phyloP scores from a whole-genome alignment of 768 basidiomycete genomes.

The Rhizopogon salebrosus region DNA sequence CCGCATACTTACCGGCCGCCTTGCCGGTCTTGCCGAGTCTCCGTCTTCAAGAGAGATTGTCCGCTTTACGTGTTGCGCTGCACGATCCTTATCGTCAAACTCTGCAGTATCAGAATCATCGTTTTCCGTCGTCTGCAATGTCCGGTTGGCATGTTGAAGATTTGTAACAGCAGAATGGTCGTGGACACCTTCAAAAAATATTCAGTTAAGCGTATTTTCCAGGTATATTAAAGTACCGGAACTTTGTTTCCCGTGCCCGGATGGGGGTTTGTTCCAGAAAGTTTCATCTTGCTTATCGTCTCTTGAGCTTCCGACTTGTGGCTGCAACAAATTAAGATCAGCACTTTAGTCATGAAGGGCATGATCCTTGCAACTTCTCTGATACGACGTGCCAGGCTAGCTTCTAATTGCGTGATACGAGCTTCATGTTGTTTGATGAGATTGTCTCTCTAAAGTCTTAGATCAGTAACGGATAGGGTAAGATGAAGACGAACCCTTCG shows the following conservation, averaged over 20 bases:
- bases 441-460: conserved; percentile 39
- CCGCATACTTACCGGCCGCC: conserved; percentile 18
- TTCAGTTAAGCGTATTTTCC: neutral
- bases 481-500: conserved; percentile 35
- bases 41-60: conserved; percentile 11
- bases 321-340: neutral
- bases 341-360: neutral
- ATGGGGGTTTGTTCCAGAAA: conserved; percentile 3
- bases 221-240: neutral
- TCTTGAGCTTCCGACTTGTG: conserved; percentile 1
- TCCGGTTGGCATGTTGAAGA: neutral
- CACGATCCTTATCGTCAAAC: conserved; percentile 15
- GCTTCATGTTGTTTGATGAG: conserved; percentile 37
- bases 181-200: neutral
- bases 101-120: conserved; percentile 23
- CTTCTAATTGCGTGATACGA: conserved; percentile 43
- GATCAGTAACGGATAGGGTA: conserved; percentile 2
- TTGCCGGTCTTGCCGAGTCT: conserved; percentile 20
- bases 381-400: conserved; percentile 39
- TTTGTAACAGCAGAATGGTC: neutral
- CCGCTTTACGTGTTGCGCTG: conserved; percentile 20
- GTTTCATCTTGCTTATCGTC: neutral
- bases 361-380: conserved; percentile 26
- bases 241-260: neutral
- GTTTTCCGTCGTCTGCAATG: conserved; percentile 20